phyloP scores from a whole-genome alignment of 192 early-diverging fungal genomes.

The Coemansia sp. region DNA sequence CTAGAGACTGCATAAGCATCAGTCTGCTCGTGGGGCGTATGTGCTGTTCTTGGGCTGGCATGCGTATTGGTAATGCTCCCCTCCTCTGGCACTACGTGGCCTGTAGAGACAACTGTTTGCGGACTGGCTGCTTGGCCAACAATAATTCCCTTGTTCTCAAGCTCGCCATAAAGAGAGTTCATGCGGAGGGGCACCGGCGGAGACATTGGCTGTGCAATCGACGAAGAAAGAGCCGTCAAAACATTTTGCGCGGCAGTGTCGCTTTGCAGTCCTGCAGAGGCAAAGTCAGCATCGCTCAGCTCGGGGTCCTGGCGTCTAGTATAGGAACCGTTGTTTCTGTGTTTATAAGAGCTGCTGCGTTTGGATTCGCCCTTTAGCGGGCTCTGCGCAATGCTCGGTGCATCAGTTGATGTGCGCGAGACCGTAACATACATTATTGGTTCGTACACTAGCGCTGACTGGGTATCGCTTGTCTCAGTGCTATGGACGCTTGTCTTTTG shows the following conservation, averaged over 20 bases:
- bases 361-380: not conserved
- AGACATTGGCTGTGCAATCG: constrained; percentile 26
- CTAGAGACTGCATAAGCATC: not conserved
- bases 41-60: not conserved
- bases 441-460: constrained; percentile 11
- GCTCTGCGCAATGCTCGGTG: not conserved
- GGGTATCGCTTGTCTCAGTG: constrained; percentile 20
- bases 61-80: not conserved
- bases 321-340: not conserved
- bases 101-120: not conserved
- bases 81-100: not conserved
- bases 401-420: constrained; percentile 16
- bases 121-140: constrained; percentile 21
- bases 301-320: constrained; percentile 10
- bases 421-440: constrained; percentile 26
- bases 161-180: constrained; percentile 33
- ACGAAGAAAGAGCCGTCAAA: not conserved
- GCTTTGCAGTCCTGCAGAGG: not conserved
- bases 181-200: constrained; percentile 31
- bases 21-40: not conserved
- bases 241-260: not conserved
- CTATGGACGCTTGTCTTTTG: constrained; percentile 17
- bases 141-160: constrained; percentile 26
- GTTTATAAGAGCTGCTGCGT: not conserved
- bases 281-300: constrained; percentile 23